Percentiles rank a stretch among this genome's conserved stretches.
These are phyloP conservation scores for Powellomyces hirtus DNA, from an alignment of 192 early-diverging fungal genomes.

Conservation along the genomic window DNA sequence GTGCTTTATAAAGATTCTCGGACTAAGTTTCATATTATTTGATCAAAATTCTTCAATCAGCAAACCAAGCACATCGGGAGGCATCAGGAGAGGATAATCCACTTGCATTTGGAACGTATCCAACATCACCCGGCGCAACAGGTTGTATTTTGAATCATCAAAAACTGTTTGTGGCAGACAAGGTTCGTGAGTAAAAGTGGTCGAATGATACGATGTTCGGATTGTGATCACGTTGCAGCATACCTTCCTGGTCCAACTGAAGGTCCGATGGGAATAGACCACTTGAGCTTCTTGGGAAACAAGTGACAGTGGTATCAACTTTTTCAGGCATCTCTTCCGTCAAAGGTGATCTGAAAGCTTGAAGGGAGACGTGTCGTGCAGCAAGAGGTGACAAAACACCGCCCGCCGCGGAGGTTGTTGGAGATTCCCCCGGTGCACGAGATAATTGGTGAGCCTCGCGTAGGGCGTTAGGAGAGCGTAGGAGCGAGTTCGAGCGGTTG, in stretches of 20 bases:
- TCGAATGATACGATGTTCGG: too few species aligned
- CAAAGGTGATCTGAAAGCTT: neutral
- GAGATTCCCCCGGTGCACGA: neutral
- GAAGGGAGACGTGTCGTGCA: too few species aligned
- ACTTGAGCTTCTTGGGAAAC: neutral
- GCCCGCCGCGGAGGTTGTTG: neutral
- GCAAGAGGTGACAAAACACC: too few species aligned
- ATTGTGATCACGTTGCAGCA: too few species aligned
- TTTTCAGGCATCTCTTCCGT: neutral
- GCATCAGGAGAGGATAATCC: slow-evolving; percentile 41
- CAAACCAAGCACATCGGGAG: slow-evolving; percentile 34
- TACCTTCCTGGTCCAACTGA: neutral
- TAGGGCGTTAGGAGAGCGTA: neutral
- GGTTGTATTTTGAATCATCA: slow-evolving; percentile 34
- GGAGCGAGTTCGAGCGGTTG: neutral
- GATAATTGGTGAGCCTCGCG: neutral
- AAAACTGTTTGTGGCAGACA: neutral
- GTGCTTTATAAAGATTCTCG: too few species aligned
- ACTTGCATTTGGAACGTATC: slow-evolving; percentile 34
- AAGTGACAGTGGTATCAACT: neutral
- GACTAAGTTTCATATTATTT: too few species aligned
- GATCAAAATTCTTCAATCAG: slow-evolving; percentile 35
- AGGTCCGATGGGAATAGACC: neutral
- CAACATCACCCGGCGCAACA: slow-evolving; percentile 32
- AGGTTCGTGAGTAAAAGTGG: neutral